These are phyloP conservation scores for Penicillium sp. DNA, from an alignment of 2,329 filamentous ascomycete species.

Conservation along the genomic window DNA sequence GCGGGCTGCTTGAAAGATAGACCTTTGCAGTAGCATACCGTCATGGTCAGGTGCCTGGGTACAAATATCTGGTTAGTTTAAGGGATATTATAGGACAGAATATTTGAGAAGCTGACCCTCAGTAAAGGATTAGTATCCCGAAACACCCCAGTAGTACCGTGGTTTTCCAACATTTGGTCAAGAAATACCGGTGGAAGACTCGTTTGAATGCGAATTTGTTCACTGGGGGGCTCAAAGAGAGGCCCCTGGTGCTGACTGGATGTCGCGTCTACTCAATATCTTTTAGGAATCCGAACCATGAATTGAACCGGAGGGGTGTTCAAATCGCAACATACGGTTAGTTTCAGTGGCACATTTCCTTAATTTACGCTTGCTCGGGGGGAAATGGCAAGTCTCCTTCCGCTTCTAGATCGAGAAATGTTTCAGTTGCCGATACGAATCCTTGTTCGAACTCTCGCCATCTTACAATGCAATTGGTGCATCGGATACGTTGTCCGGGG, in stretches of 20 bases:
- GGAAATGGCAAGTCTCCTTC: not conserved
- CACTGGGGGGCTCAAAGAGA: not conserved
- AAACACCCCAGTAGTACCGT: not conserved
- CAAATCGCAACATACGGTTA: not conserved
- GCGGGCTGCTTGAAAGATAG: not conserved
- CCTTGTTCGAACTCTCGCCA: not conserved
- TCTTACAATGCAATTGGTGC: not conserved
- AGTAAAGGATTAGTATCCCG: not conserved
- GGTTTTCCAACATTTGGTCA: not conserved
- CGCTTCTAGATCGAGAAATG: not conserved
- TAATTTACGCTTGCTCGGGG: not conserved
- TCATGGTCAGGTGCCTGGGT: not conserved
- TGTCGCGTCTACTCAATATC: too few species aligned
- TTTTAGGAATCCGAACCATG: not conserved
- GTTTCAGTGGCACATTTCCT: not conserved
- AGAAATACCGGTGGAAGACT: not conserved
- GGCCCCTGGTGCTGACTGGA: too few species aligned
- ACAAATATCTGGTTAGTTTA: not conserved
- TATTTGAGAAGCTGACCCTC: not conserved
- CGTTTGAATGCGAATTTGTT: not conserved
- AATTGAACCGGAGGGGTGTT: not conserved
- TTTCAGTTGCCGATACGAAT: not conserved
- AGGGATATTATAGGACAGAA: not conserved
- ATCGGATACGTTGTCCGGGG: not conserved
- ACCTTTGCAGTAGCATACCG: not conserved